Evolutionary conservation across 495 filamentous ascomycete genomes (phyloP).

Genomic region (Umbilicaria muhlenbergii): DNA sequence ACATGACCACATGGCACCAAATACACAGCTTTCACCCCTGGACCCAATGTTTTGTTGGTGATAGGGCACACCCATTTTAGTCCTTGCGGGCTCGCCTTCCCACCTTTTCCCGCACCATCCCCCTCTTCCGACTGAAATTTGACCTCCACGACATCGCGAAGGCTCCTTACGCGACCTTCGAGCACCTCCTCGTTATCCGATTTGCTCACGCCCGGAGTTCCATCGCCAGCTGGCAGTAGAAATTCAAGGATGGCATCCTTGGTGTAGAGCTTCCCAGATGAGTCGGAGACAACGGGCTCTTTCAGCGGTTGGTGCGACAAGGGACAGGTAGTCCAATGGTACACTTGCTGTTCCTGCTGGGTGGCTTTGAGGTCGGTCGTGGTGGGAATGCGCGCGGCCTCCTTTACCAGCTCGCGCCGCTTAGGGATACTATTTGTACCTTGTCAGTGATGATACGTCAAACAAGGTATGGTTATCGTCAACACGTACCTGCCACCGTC

Average conservation of each 20-base stretch:
- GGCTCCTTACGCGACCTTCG: constrained; percentile 55
- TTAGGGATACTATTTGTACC: constrained; percentile 56
- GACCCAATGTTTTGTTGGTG: constrained; percentile 72
- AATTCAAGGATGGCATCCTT: constrained; percentile 81
- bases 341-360: constrained; percentile 62
- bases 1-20: constrained; percentile 92
- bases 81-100: constrained; percentile 26
- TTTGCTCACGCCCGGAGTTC: constrained; percentile 31
- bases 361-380: constrained; percentile 85
- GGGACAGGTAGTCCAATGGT: constrained; percentile 76
- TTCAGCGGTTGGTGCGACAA: constrained; percentile 62
- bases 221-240: constrained; percentile 47
- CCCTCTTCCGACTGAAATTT: constrained; percentile 48
- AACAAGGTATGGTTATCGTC: neutral
- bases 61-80: constrained; percentile 70
- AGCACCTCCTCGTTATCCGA: constrained; percentile 51
- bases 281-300: constrained; percentile 71
- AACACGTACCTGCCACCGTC: constrained; percentile 60
- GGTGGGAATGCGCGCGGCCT: constrained; percentile 64
- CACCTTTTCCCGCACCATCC: constrained; percentile 20
- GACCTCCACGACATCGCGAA: constrained; percentile 82
- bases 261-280: constrained; percentile 75
- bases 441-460: constrained; percentile 1
- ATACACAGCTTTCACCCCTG: constrained; percentile 68
- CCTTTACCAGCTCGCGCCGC: constrained; percentile 86